These are phyloP conservation scores for Wallacemonas sp. DNA, from an alignment of 208 protist species.

Conservation along the genomic window DNA sequence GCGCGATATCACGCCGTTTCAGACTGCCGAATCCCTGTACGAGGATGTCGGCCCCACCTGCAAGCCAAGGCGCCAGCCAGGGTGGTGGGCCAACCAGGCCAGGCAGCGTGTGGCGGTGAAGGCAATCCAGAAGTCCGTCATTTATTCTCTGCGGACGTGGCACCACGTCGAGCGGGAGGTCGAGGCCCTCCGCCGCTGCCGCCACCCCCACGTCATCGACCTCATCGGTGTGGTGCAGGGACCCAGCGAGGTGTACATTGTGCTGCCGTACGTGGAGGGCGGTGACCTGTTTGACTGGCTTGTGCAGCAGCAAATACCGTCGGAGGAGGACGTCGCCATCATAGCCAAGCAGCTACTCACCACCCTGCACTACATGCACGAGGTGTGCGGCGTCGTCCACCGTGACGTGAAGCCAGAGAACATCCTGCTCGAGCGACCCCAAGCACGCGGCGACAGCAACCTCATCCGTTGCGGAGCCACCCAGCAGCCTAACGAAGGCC, in stretches of 20 bases:
- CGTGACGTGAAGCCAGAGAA: slow-evolving; percentile 35
- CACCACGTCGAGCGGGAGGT: slow-evolving; percentile 48
- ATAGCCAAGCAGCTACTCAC: slow-evolving; percentile 45
- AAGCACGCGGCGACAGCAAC: slow-evolving; percentile 3
- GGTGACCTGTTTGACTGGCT: slow-evolving; percentile 71
- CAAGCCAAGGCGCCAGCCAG: slow-evolving; percentile 6
- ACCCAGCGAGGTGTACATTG: slow-evolving; percentile 51
- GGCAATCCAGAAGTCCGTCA: slow-evolving; percentile 41
- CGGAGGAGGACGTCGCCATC: slow-evolving; percentile 47
- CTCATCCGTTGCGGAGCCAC: too few relatives aligned
- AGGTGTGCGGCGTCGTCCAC: slow-evolving; percentile 43
- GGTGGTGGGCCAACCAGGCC: slow-evolving; percentile 4
- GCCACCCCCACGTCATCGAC: slow-evolving; percentile 51
- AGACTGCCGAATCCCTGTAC: slow-evolving; percentile 5
- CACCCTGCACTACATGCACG: slow-evolving; percentile 52
- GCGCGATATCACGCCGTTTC: slow-evolving; percentile 19
- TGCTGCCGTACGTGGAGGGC: slow-evolving; percentile 41
- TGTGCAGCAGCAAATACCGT: slow-evolving; percentile 35
- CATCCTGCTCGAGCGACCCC: slow-evolving; percentile 12
- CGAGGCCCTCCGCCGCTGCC: slow-evolving; percentile 34
- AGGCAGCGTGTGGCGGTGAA: slow-evolving; percentile 39
- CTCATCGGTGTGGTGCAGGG: slow-evolving; percentile 51
- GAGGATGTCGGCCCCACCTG: slow-evolving; percentile 8
- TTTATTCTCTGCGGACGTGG: slow-evolving; percentile 56
- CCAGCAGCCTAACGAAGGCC: too few relatives aligned